Evolutionary conservation across 1,139 yeast genomes (phyloP).

Genomic region (Saccharomyces hybrid): DNA sequence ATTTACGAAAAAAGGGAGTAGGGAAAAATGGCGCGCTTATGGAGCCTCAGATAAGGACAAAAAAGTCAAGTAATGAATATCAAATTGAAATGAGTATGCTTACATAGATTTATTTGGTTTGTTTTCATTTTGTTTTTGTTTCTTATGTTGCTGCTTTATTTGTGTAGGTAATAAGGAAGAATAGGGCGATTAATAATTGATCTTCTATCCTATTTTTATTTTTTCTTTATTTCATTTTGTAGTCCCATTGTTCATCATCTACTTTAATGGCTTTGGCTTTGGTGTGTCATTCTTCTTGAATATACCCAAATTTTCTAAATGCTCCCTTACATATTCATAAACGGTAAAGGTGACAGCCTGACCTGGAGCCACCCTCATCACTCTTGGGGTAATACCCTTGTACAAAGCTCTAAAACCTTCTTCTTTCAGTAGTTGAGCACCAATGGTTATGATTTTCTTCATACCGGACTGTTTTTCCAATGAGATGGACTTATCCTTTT

Average conservation of each 20-base stretch:
- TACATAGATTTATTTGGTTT: not conserved
- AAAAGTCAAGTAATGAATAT: not conserved
- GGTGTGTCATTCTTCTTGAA: slow-evolving; percentile 8
- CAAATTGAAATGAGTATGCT: not conserved
- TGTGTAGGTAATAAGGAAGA: not conserved
- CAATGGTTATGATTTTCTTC: slow-evolving; percentile 68
- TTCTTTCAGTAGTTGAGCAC: slow-evolving; percentile 73
- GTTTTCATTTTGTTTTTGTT: not conserved
- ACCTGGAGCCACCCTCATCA: slow-evolving; percentile 99
- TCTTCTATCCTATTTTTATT: not conserved
- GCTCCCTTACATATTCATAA: slow-evolving; percentile 77
- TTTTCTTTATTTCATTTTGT: not conserved
- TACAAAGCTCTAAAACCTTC: slow-evolving; percentile 85
- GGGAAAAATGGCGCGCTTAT: not conserved
- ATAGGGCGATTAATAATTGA: not conserved
- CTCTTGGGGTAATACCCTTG: slow-evolving; percentile 97
- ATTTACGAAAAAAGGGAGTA: not conserved
- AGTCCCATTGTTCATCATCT: not conserved
- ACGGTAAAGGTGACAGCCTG: slow-evolving; percentile 98
- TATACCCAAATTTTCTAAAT: slow-evolving; percentile 44
- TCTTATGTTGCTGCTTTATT: not conserved
- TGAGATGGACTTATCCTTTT: slow-evolving; percentile 70
- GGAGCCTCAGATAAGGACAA: not conserved
- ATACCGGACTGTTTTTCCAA: slow-evolving; percentile 52
- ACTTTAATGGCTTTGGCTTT: slow-evolving; percentile 12